Base-by-base conservation (phyloP, 805 yeast species). In the Candida tibetensis region DNA sequence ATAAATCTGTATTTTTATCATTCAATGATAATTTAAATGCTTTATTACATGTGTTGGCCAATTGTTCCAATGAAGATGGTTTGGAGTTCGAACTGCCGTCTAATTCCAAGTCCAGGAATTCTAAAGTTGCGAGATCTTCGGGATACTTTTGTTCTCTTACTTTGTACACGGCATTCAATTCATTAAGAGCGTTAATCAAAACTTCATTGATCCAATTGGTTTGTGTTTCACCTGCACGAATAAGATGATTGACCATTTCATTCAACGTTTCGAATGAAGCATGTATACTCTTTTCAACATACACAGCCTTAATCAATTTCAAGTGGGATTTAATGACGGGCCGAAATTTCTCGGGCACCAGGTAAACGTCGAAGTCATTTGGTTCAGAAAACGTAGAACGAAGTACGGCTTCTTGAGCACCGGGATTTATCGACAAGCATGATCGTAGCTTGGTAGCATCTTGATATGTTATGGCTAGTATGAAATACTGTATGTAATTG, bases 11-110 rank as follows among this genome's bases (percentile, higher is more conserved):
- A 43, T 79, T 79, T 41, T 90, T 73, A 58, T 89, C 96, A 45
- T 85, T 85, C 30, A 89, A 66, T 45, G 95, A 85, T 3, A 84
- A 55, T 41, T 83, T 85, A 62, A 87, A 84, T 5, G 90, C 76
- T 42, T 79, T 72, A 57, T 87, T 88, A 38, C 88, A 69, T 2
- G 82, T 71, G 43, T 80, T 66, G 0, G 86, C 81, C 29, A 85
- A 73, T 31, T 66, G 69, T 40, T 80, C 85, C 42, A 75, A 45
- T 4, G 60, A 46, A 15, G 63, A 45, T 12, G 47, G 39, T 10
- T 60, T 45, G 8, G 40, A 31, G 17, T 41, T 36, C 19, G 28
- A 17, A 38, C 36, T 15, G 58, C 61, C 18, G 30, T 22, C 7
- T 10, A 34, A 34, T 45, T 49, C 52, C 29, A 54, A 54, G 22